Evolutionary conservation across 139 green algal genomes (phyloP).

Genomic region (Ettlia oleoabundans): DNA sequence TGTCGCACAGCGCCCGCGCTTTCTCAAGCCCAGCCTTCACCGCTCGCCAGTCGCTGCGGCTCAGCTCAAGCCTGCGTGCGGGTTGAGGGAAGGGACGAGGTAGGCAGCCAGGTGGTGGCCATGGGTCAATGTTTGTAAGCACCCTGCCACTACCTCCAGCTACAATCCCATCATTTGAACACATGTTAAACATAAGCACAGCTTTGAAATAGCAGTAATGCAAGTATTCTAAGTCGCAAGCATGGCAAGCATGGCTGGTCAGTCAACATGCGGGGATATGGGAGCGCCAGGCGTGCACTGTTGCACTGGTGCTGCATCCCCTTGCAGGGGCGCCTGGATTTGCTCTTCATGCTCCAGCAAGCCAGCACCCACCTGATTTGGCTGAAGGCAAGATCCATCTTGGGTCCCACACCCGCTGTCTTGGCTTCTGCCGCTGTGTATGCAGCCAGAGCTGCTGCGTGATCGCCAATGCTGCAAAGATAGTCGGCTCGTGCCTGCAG

Average conservation of each 20-base stretch:
- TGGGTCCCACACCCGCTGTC: slow-evolving; percentile 90
- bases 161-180: too few species aligned
- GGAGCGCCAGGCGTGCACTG: too few species aligned
- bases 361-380: slow-evolving; percentile 1
- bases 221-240: too few species aligned
- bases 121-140: background rate
- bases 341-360: background rate
- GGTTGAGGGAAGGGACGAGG: background rate
- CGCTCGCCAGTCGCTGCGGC: slow-evolving; percentile 75
- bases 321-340: background rate
- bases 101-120: background rate
- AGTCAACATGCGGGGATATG: too few species aligned
- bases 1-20: slow-evolving; percentile 73
- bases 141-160: too few species aligned
- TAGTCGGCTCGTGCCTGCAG: slow-evolving; percentile 90
- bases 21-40: slow-evolving; percentile 76
- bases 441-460: slow-evolving; percentile 72
- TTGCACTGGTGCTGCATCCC: too few species aligned
- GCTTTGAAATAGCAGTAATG: too few species aligned
- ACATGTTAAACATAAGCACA: too few species aligned
- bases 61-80: slow-evolving; percentile 77
- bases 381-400: slow-evolving; percentile 94
- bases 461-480: slow-evolving; percentile 80
- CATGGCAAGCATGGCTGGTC: too few species aligned
- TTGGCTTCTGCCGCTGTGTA: slow-evolving; percentile 81